These are phyloP conservation scores for Gymnopilus junonius DNA, from an alignment of 768 basidiomycete species.

Conservation along the genomic window DNA sequence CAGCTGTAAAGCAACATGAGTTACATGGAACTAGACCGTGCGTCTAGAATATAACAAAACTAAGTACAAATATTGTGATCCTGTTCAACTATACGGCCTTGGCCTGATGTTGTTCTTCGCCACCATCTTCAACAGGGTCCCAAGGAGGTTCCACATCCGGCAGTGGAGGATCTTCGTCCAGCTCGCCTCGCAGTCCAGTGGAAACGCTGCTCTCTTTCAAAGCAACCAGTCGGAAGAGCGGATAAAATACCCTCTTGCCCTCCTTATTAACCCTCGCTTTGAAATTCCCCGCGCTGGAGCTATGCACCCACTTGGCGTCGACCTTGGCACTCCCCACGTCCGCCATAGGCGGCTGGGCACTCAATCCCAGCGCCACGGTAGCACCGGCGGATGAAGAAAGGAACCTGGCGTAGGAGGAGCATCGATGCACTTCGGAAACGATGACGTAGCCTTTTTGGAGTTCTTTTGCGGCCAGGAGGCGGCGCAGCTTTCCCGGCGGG, in stretches of 20 bases:
- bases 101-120: neutral
- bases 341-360: slow-evolving; percentile 19
- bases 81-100: no score
- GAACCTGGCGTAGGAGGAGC: slow-evolving; percentile 35
- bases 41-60: no score
- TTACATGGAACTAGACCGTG: no score
- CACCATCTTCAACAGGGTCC: slow-evolving; percentile 7
- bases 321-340: slow-evolving; percentile 15
- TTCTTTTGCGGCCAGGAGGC: slow-evolving; percentile 27
- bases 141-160: slow-evolving; percentile 26
- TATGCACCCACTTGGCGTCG: slow-evolving; percentile 28
- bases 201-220: slow-evolving; percentile 22
- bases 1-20: no score
- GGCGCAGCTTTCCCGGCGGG: slow-evolving; percentile 30
- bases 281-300: slow-evolving; percentile 27
- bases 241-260: slow-evolving; percentile 28
- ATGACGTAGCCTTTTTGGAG: slow-evolving; percentile 28
- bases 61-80: no score
- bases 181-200: slow-evolving; percentile 24
- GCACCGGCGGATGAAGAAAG: slow-evolving; percentile 20
- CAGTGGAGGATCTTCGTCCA: slow-evolving; percentile 21
- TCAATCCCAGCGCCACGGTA: slow-evolving; percentile 30
- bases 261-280: slow-evolving; percentile 25
- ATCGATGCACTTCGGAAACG: slow-evolving; percentile 37
- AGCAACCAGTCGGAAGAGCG: slow-evolving; percentile 34